Evolutionary conservation across 2,329 filamentous ascomycete genomes (phyloP).

Genomic region (Corinectria fuckeliana): DNA sequence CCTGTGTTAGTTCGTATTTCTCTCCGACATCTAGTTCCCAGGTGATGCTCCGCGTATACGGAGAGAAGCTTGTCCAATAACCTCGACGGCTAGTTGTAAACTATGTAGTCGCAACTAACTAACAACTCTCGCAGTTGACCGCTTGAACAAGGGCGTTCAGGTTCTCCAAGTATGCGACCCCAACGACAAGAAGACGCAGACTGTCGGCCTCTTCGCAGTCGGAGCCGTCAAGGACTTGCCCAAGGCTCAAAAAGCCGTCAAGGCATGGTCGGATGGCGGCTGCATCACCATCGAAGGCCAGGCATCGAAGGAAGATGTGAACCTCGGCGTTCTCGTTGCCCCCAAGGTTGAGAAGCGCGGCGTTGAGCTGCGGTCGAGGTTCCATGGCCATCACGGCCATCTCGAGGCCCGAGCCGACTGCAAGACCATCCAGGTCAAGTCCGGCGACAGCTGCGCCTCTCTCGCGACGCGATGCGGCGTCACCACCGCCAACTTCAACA

Average conservation of each 20-base stretch:
- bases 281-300: constrained; percentile 19
- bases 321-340: constrained; percentile 27
- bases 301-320: constrained; percentile 12
- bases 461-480: constrained; percentile 50
- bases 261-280: constrained; percentile 31
- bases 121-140: neutral
- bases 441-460: constrained; percentile 45
- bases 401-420: constrained; percentile 32
- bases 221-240: constrained; percentile 20
- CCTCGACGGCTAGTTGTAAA: neutral
- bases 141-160: constrained; percentile 27
- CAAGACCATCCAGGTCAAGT: constrained; percentile 39
- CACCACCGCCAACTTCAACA: constrained; percentile 43
- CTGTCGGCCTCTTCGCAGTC: constrained; percentile 31
- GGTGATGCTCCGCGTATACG: neutral
- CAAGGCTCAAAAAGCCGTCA: constrained; percentile 24
- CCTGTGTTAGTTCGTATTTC: constrained; percentile 15
- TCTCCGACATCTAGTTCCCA: no score
- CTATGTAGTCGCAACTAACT: neutral
- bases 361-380: constrained; percentile 26
- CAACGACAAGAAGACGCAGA: constrained; percentile 25
- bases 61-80: neutral
- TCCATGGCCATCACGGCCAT: constrained; percentile 17
- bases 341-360: constrained; percentile 22
- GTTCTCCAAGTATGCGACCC: constrained; percentile 30